phyloP scores from a whole-genome alignment of 371 early-diverging fungal species.

The Mucor racemosus region DNA sequence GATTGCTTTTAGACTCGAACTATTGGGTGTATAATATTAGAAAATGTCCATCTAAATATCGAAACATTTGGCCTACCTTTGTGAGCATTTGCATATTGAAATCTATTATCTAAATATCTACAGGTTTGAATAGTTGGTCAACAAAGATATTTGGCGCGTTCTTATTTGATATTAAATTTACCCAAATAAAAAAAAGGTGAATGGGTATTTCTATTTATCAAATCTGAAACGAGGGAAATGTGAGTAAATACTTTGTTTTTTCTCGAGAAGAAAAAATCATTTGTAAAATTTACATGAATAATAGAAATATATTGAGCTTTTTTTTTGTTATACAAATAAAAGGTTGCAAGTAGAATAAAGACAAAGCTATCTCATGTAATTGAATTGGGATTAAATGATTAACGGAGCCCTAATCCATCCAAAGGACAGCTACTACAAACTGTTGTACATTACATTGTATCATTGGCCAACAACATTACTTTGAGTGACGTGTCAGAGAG shows the following conservation, averaged over 20 bases:
- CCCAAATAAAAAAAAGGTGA: slow-evolving; percentile 2
- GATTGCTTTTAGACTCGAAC: slow-evolving; percentile 98
- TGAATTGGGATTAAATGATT: slow-evolving; percentile 5
- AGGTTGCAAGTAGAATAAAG: not conserved
- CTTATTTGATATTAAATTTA: not conserved
- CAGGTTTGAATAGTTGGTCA: not conserved
- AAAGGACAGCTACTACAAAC: not conserved
- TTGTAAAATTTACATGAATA: not conserved
- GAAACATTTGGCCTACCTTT: slow-evolving; percentile 58
- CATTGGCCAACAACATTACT: slow-evolving; percentile 3
- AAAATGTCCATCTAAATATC: no score
- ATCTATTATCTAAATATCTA: not conserved
- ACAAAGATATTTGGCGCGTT: not conserved
- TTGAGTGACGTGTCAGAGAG: slow-evolving; percentile 11
- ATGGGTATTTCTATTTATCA: not conserved
- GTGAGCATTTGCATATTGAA: slow-evolving; percentile 84
- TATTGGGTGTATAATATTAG: slow-evolving; percentile 31
- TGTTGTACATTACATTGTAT: slow-evolving; percentile 6
- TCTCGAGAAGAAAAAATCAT: not conserved
- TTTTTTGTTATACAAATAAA: not conserved
- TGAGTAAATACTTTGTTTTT: not conserved
- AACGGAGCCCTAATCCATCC: slow-evolving; percentile 3
- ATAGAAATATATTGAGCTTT: not conserved
- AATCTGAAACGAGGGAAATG: not conserved
- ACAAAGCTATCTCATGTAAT: slow-evolving; percentile 4